Base-by-base conservation (phyloP, 257 asterid genomes). In the Cruciata laevipes region DNA sequence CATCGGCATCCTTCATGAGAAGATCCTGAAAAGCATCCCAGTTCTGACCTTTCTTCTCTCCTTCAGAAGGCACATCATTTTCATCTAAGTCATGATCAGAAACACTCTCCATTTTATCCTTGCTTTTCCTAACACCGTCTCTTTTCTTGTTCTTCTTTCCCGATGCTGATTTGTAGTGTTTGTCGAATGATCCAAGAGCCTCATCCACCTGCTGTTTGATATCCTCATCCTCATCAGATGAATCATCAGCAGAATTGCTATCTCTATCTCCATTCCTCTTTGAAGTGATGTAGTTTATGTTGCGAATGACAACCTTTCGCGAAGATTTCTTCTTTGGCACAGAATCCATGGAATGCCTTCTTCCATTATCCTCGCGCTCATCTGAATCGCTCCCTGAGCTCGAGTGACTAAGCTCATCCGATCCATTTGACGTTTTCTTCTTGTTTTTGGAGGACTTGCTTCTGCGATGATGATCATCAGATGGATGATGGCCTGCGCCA, bases 21-120 rank as follows among this genome's bases (percentile, higher is more conserved):
- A 89, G 81, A 74, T 80, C 80, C 75, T 89, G 95, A 82, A 89
- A 89, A 66, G 82, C 75, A 81, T 85, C 91, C 97, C 97, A 89
- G 58, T 68, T 80, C 76, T 79, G 86, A 47, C 70, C 80, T 67
- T 65, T 79, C 63, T 33, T 84, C 70, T 78, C 78, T 70, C 77
- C 85, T 67, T 70, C 78, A 70, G 82, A 63, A 55, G 33, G 81
- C 31, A 17, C 77, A 61, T 77, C 55, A 47, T 47, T 42, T 42
- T 42, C 73, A 73, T 79, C 78, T 37, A 17, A 7, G 38, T 77
- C 76, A 27, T 62, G 56, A 74, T 52, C 78, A 64, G 75, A 62
- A 61, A 37, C 49, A 40, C 66, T 68, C 70, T 75, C 76, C 7
- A 66, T 31, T 17, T 30, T 71, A 57, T 23, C 63, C 64, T 55